Base-by-base conservation (phyloP, 352 stramenopile genomes). In the Phytophthora lateralis region DNA sequence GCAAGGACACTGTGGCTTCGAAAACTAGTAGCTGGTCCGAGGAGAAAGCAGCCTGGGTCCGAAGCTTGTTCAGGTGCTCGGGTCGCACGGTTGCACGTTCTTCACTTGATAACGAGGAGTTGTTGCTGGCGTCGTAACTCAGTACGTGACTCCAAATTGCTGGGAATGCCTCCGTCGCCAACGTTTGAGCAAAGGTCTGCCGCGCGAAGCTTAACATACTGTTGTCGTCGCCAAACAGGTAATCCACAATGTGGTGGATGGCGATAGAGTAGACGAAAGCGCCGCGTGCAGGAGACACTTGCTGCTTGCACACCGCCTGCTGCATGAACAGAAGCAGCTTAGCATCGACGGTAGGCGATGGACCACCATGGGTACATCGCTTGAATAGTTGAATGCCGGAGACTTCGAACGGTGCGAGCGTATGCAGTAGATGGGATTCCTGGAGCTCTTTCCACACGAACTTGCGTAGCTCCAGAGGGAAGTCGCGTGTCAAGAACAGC, bases 361-460 rank as follows among this genome's bases (percentile, higher is more conserved):
- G 60, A 0, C 58, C 65, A 15, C 54, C 57, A 15, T 39, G 54
- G 0, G 62, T 79, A 49, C 76, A 89, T n/a, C 76, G 49, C 8
- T 48, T 49, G 21, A 85, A 71, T n/a, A 77, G 68, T 30, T 69
- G 48, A 15, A 24, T 11, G 7, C 48, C 66, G 1, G 30, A 49
- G 3, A 57, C 60, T 37, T 79, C 52, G 32, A 91, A 84, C 8
- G 74, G 62, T 18, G 68, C 56, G 8, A 90, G 76, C 8, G 65
- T 66, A 50, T 89, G 75, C 21, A 92, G 55, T 55, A 89, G 42
- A 29, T 73, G 78, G 11, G 69, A 77, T 15, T 69, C 77, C 9
- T 77, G 55, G 0, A 93, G 64, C 60, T 93, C 83, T 54, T 87
- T 88, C 84, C 84, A 93, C 27, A 91, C 71, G 46, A 75, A 88